Evolutionary conservation across 495 filamentous ascomycete species (phyloP), one percentile per base, ranked within the genome.

Genomic region (Penicillium samsonianum): DNA sequence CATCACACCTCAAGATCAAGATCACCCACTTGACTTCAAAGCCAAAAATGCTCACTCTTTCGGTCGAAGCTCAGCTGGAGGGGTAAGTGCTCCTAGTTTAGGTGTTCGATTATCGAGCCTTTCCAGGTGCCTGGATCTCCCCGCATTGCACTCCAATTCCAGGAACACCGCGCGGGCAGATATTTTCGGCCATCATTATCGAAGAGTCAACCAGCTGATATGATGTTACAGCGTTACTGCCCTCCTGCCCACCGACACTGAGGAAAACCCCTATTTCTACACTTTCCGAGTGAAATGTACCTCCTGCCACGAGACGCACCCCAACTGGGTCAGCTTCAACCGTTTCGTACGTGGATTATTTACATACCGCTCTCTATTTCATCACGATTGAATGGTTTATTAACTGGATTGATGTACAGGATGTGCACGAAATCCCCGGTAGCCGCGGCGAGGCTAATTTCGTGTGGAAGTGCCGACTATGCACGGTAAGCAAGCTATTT

Each of bases 261-360:
- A 81, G 48, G 88, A 89, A 6, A 83, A 80, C 52, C 90, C 90
- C 0, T 98, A 96, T 76, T 94, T 84, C 78, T 99, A 95, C 78
- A 96, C 88, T 46, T 97, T 99, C 83, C 90, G 87, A 65, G 93
- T 99, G 41, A 88, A 96, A 78, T 99, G 94, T 72, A 96, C 88
- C 11, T 96, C 92, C 23, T 99, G 94, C 71, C 83, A 90, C 49
- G 94, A 99, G 75, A 84, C 76, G 1, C 95, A 99, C 70, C 84
- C 88, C 4, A 99, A 98, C 65, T 86, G 82, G 73, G 84, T 99
- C 40, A 88, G 82, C 51, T 82, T 99, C 61, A 96, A 82, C 71
- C 88, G 95, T 31, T 95, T 92, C 76, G 94, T 97, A 83, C 62
- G 88, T 77, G 2, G 8, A 40, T 19, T 44, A 22, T 26, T 42